Evolutionary conservation across 1,284 basidiomycete species (phyloP).

Genomic region (Malassezia vespertilionis): DNA sequence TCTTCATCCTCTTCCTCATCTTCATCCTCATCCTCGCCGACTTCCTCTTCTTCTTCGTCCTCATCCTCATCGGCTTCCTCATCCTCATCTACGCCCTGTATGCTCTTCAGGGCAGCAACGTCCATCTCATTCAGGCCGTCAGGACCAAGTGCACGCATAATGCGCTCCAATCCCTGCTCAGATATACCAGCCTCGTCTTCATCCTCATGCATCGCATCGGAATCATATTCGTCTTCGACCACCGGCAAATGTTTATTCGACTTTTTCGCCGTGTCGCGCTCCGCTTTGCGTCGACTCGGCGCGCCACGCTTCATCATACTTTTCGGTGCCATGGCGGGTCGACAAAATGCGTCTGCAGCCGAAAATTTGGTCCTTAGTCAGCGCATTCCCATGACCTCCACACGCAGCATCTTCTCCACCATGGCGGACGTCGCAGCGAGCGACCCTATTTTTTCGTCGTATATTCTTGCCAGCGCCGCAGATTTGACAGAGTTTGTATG

Average conservation of each 20-base stretch:
- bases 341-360: background rate
- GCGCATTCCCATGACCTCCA: background rate
- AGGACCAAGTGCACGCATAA: conserved; percentile 39
- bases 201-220: conserved; percentile 26
- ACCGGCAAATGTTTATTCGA: background rate
- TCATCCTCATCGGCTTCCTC: conserved; percentile 24
- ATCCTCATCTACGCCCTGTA: conserved; percentile 20
- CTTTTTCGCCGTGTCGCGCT: conserved; percentile 17
- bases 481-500: conserved; percentile 13
- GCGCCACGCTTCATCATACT: background rate
- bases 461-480: conserved; percentile 5
- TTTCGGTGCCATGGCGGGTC: background rate
- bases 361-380: conserved; percentile 12
- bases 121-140: conserved; percentile 40
- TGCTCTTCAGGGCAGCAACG: conserved; percentile 26
- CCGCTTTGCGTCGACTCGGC: conserved; percentile 8
- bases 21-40: conserved; percentile 21
- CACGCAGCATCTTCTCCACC: background rate
- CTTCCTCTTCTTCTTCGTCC: conserved; percentile 22
- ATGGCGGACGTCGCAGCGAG: background rate
- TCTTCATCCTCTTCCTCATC: conserved; percentile 23
- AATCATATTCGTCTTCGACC: conserved; percentile 17
- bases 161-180: conserved; percentile 32
- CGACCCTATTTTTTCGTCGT: conserved; percentile 14
- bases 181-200: conserved; percentile 39